Base-by-base conservation (phyloP, 352 stramenopile genomes). In the Phytopythium ostracodes region DNA sequence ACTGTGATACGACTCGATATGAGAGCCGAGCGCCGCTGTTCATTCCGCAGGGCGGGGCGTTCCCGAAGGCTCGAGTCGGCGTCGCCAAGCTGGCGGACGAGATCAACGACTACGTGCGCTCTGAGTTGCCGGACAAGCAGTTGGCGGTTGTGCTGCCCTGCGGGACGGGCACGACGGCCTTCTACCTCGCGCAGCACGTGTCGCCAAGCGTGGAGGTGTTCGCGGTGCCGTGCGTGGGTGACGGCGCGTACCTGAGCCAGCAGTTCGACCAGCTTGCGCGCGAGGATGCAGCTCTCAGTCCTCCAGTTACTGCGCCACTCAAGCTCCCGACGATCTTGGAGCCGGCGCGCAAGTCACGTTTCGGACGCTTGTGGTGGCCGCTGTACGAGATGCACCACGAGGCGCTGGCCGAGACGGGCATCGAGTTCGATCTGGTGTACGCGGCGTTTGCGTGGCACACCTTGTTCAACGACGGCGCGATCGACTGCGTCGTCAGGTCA, bases 351-450 rank as follows among this genome's bases (percentile, higher is more conserved):
- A 91, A 92, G 49, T 78, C 66, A 18, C 79, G 77, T n/a, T 96
- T 96, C 43, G 87, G 87, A 17, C 80, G 79, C 1, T 67, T 90
- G 18, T 85, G 72, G 64, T 65, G 59, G 68, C 73, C 80, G 31
- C 65, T 91, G 42, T 69, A 73, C 17, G 70, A 78, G 47, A 81
- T 87, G 38, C 76, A 94, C 63, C 65, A 83, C 47, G 78, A 93
- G 57, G 56, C 94, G 12, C 61, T 85, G 25, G 63, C 68, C n/a
- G 63, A 77, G 33, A 91, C 87, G 2, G 56, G 68, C 2, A 70
- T 96, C 40, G 75, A 89, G 31, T 83, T 96, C 55, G 87, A 96
- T 27, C 61, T 96, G 47, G 35, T 93, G 3, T 96, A 96, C 59
- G 87, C 74, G 17, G 64, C 74, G 6, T 89, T 92, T 40, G 74